Percentiles rank a stretch among this genome's conserved stretches.
phyloP scores from a whole-genome alignment of 768 basidiomycete genomes.

The Brasilioporus rufonigricans region DNA sequence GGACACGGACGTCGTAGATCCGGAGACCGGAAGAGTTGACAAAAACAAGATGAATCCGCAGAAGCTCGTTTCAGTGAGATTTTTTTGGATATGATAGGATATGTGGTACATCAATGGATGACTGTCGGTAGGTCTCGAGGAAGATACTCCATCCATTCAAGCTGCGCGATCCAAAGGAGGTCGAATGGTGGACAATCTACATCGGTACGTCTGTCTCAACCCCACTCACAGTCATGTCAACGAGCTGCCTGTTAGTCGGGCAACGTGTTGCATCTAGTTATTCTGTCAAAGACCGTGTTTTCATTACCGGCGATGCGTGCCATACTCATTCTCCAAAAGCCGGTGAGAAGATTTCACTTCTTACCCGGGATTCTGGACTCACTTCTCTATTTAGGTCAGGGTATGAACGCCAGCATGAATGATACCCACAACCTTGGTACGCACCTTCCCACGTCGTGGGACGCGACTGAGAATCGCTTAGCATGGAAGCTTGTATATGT shows the following conservation, averaged over 20 bases:
- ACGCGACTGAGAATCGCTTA: conserved; percentile 45
- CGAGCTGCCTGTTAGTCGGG: conserved; percentile 45
- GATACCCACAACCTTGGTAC: conserved; percentile 64
- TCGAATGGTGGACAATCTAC: too few relatives aligned
- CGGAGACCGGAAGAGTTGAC: conserved; percentile 48
- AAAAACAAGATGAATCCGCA: conserved; percentile 48
- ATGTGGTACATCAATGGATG: background rate
- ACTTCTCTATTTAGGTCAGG: conserved; percentile 37
- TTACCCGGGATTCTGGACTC: background rate
- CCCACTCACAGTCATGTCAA: background rate
- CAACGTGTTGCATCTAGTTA: too few relatives aligned
- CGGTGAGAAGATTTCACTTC: background rate
- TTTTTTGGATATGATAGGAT: background rate
- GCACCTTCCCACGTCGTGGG: conserved; percentile 11
- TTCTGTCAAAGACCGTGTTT: conserved; percentile 56
- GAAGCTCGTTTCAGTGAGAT: conserved; percentile 49
- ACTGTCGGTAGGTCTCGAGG: conserved; percentile 44
- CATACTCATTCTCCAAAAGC: too few relatives aligned
- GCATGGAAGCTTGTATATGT: conserved; percentile 48
- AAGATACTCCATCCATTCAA: conserved; percentile 56
- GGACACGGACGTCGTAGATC: conserved; percentile 43
- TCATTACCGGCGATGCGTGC: conserved; percentile 75
- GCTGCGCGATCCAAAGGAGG: conserved; percentile 42
- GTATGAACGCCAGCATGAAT: too few relatives aligned
- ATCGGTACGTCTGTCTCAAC: conserved; percentile 44